These are phyloP conservation scores for Hyaloscypha finlandica DNA, from an alignment of 495 filamentous ascomycete genomes.

Conservation along the genomic window DNA sequence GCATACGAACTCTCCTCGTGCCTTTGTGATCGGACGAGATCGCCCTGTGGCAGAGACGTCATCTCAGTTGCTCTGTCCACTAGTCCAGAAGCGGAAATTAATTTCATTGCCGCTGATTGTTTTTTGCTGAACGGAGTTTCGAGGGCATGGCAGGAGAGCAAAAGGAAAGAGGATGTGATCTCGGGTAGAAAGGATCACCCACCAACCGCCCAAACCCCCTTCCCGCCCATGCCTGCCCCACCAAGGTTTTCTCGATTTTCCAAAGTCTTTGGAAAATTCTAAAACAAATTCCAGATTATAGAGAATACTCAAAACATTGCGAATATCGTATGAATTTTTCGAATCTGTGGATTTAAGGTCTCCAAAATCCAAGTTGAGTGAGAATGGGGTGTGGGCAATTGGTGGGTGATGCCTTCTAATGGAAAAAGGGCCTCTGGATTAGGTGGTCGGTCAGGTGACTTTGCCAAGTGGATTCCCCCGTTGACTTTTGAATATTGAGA, in stretches of 20 bases:
- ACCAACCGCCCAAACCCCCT: too few species aligned
- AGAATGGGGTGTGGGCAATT: too few species aligned
- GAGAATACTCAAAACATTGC: too few species aligned
- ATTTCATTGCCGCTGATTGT: background rate
- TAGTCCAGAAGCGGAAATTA: background rate
- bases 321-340: too few species aligned
- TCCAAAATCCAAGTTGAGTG: too few species aligned
- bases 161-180: background rate
- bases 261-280: too few species aligned
- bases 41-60: background rate
- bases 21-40: background rate
- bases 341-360: too few species aligned
- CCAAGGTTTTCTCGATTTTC: too few species aligned
- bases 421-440: background rate
- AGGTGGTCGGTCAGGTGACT: background rate
- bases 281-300: too few species aligned
- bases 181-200: too few species aligned
- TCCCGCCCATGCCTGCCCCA: too few species aligned
- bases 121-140: background rate
- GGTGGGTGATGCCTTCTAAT: too few species aligned
- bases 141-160: slow-evolving; percentile 2
- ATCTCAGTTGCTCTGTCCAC: background rate
- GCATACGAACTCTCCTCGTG: background rate
- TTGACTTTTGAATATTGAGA: background rate
- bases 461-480: background rate